Conservation (phyloP, 2,329 filamentous ascomycete species). For the Aureobasidium sp. region DNA sequence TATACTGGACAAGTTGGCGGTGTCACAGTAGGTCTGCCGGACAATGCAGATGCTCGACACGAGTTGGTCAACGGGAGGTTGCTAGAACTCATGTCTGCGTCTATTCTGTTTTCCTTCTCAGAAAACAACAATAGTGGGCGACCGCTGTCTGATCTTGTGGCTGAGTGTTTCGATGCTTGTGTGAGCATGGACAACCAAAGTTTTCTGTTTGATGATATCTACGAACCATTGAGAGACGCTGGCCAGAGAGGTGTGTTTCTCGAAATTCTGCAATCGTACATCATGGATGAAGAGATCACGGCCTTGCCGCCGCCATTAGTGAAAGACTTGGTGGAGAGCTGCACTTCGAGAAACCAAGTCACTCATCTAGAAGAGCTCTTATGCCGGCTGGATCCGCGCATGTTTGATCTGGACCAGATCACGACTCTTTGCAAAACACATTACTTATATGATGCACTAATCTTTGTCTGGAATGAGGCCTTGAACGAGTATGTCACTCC, state of each 20-base stretch:
- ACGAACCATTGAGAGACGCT: conserved; percentile 79
- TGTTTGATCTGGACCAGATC: conserved; percentile 89
- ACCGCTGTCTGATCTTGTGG: conserved; percentile 27
- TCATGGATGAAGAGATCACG: conserved; percentile 69
- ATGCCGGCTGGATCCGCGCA: conserved; percentile 82
- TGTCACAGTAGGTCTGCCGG: conserved; percentile 85
- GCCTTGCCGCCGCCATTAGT: conserved; percentile 74
- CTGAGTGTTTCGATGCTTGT: conserved; percentile 78
- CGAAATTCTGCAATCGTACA: conserved; percentile 80
- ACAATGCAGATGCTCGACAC: conserved; percentile 69
- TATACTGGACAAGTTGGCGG: conserved; percentile 90
- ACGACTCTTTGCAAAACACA: conserved; percentile 87
- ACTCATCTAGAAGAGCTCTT: conserved; percentile 85
- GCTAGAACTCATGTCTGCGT: conserved; percentile 87
- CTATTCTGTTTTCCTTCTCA: conserved; percentile 62
- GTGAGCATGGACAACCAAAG: conserved; percentile 69
- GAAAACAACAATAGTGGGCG: conserved; percentile 50
- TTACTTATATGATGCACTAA: conserved; percentile 86
- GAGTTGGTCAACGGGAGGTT: conserved; percentile 81
- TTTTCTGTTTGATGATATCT: conserved; percentile 86
- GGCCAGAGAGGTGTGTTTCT: conserved; percentile 70
- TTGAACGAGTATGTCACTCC: conserved; percentile 86
- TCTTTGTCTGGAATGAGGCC: conserved; percentile 94
- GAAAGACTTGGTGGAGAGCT: conserved; percentile 79
- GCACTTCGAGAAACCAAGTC: conserved; percentile 67